phyloP scores from a whole-genome alignment of 2,329 filamentous ascomycete genomes.

The Cladosporium oxysporum region DNA sequence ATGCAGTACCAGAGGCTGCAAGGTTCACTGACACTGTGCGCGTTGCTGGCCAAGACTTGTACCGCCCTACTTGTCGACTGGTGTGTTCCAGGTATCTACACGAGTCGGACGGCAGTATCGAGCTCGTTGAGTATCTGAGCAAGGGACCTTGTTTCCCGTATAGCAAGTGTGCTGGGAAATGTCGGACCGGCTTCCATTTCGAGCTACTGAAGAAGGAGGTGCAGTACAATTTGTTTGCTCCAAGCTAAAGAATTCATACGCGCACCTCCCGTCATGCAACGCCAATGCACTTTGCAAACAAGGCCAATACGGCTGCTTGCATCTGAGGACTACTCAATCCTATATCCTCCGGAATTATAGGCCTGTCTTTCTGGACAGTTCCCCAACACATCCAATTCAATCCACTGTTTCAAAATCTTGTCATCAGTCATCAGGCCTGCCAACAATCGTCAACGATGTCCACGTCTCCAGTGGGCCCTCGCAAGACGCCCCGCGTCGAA shows the following conservation, averaged over 20 bases:
- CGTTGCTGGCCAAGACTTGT: background rate
- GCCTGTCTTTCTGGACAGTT: no score
- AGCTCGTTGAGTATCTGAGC: slow-evolving; percentile 9
- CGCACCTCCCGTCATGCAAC: background rate
- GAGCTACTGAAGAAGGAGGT: slow-evolving; percentile 2
- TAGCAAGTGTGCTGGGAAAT: slow-evolving; percentile 13
- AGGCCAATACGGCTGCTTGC: background rate
- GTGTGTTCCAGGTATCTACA: slow-evolving; percentile 16
- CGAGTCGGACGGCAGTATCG: slow-evolving; percentile 6
- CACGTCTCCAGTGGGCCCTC: no score
- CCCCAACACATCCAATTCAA: background rate
- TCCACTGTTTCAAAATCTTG: background rate
- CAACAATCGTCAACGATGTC: background rate
- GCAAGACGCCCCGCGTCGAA: no score
- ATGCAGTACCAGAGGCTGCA: slow-evolving; percentile 1
- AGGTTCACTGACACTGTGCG: slow-evolving; percentile 5
- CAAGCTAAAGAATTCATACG: background rate
- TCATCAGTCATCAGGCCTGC: background rate
- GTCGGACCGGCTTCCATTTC: slow-evolving; percentile 11
- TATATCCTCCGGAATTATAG: no score
- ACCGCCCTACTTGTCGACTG: slow-evolving; percentile 12
- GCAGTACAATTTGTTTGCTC: background rate
- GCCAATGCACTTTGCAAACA: background rate
- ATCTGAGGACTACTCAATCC: no score
- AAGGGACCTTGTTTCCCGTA: slow-evolving; percentile 16